Conservation (phyloP, 2,329 filamentous ascomycete genomes). For the Penicillium olsonii region DNA sequence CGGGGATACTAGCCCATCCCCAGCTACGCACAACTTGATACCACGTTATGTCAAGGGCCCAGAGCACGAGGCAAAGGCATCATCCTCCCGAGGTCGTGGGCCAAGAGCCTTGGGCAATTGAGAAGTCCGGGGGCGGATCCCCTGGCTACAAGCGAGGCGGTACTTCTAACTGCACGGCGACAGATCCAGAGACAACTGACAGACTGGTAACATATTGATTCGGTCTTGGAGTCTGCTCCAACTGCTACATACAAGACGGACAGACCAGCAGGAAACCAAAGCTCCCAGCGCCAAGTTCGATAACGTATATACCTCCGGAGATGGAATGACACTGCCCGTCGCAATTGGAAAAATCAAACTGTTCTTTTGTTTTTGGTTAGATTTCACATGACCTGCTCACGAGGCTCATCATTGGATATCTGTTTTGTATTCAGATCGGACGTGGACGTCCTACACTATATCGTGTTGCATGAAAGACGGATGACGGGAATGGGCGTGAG, state of each 20-base stretch:
- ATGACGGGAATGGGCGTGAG: slow-evolving; percentile 17
- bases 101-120: too few species aligned
- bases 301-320: slow-evolving; percentile 10
- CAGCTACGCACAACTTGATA: too few species aligned
- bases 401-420: slow-evolving; percentile 26
- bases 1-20: too few species aligned
- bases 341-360: slow-evolving; percentile 11
- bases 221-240: slow-evolving; percentile 7
- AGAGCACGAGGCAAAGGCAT: too few species aligned
- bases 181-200: background rate
- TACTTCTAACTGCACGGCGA: background rate
- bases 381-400: slow-evolving; percentile 17
- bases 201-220: slow-evolving; percentile 17
- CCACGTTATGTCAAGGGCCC: too few species aligned
- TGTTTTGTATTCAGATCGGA: slow-evolving; percentile 22
- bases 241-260: slow-evolving; percentile 15
- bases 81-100: too few species aligned
- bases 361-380: slow-evolving; percentile 15
- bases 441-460: slow-evolving; percentile 14
- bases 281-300: slow-evolving; percentile 6
- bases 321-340: slow-evolving; percentile 6
- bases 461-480: slow-evolving; percentile 20
- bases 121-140: background rate
- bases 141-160: too few species aligned
- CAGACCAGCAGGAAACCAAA: slow-evolving; percentile 4